Evolutionary conservation across 345 rosid species (phyloP).

Genomic region (Eucalyptus coolabah): DNA sequence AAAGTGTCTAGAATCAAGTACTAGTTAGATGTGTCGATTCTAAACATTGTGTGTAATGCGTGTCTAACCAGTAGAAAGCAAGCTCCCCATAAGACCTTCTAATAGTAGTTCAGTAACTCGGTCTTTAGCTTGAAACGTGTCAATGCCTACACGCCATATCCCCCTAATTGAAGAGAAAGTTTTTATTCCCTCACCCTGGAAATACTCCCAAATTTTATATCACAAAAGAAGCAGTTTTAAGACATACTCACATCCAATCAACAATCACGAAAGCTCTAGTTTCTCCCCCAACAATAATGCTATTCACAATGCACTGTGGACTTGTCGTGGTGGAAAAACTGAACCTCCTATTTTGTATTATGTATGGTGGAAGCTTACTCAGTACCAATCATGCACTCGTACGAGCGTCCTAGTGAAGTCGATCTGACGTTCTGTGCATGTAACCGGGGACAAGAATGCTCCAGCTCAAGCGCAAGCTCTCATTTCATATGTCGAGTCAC

Average conservation of each 20-base stretch:
- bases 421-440: not conserved
- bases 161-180: too few relatives aligned
- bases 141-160: accelerated
- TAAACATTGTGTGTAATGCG: accelerated
- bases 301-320: not conserved
- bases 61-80: too few relatives aligned
- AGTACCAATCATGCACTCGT: not conserved
- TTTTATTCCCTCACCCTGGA: accelerated
- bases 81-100: accelerated
- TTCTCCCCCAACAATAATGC: not conserved
- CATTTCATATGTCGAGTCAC: not conserved
- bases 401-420: not conserved
- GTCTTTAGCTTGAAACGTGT: accelerated
- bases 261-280: not conserved
- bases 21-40: too few relatives aligned
- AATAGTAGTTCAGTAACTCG: accelerated
- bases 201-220: too few relatives aligned
- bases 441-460: not conserved
- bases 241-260: not conserved
- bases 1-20: too few relatives aligned
- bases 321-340: not conserved
- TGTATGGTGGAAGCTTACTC: not conserved
- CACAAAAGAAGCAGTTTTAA: too few relatives aligned
- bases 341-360: not conserved
- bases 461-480: not conserved